Base-by-base conservation (phyloP, 176 grass and related monocot genomes). In the Cocos nucifera region DNA sequence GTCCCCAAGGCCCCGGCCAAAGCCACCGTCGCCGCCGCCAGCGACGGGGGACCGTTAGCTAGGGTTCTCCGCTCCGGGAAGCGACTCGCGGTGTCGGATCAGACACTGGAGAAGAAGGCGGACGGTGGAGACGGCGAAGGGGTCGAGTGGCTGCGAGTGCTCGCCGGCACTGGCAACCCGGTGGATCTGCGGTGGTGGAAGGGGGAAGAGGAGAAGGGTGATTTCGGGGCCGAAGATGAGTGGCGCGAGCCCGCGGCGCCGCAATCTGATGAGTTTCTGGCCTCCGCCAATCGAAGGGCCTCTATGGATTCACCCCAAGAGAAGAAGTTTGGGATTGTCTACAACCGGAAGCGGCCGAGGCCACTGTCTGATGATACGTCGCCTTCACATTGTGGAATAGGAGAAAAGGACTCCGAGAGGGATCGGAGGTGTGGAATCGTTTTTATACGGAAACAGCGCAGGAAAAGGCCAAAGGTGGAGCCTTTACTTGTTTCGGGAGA, bases 241-340 rank as follows among this genome's bases (percentile, higher is more conserved):
- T 61, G 17, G 49, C 27, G 19, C 9, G 53, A 54, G 15, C 54
- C 15, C n/a, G 19, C 18, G 19, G 18, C 56, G 28, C 60, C 0
- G 62, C 8, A 44, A 44, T 44, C 35, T 44, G 35, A 12, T 44
- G 35, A 44, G 35, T 44, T 0, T 44, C 35, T 44, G 35, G 35
- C 8, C 35, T 44, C 35, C 2, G 35, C 35, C 35, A 3, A 44
- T 44, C 9, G 35, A 2, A 44, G 35, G 10, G 9, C 35, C 35
- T 25, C 53, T 59, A 5, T 57, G 49, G 57, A 75, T 53, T 21
- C 70, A 20, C 15, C 57, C 28, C 51, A 61, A 6, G 57, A 29
- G 15, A 63, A 82, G 75, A 63, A 67, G 28, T 77, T 80, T 18
- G 72, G 79, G 22, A 82, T 88, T 66, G 93, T 98, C 19, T 98